Evolutionary conservation across 768 basidiomycete genomes (phyloP).

Genomic region (Rhizopogon roseolus): DNA sequence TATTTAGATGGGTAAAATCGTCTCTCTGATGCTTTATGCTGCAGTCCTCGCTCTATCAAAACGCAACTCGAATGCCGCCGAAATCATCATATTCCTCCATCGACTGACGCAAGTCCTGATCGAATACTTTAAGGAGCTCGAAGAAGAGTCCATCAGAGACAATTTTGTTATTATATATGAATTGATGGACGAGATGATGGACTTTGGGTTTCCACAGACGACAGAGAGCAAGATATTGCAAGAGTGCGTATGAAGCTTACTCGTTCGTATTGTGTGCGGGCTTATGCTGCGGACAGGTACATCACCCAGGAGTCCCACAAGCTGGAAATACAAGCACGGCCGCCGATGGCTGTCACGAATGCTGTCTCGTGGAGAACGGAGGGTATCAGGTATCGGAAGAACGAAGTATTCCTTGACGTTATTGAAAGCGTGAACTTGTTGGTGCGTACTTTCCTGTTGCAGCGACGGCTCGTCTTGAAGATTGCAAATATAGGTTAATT

Average conservation of each 20-base stretch:
- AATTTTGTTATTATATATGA: constrained; percentile 99
- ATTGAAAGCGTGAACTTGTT: constrained; percentile 96
- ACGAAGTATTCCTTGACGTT: constrained; percentile 98
- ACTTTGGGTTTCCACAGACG: constrained; percentile 98
- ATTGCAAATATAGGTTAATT: constrained; percentile 67
- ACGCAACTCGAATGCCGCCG: constrained; percentile 92
- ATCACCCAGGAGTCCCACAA: constrained; percentile 99
- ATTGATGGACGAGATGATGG: constrained; percentile 99
- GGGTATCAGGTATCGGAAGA: constrained; percentile 95
- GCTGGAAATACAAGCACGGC: constrained; percentile 86
- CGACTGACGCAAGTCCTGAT: constrained; percentile 87
- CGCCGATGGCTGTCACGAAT: constrained; percentile 96
- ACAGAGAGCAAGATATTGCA: constrained; percentile 99
- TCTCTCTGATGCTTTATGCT: background rate
- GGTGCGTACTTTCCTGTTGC: constrained; percentile 40
- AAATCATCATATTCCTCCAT: constrained; percentile 95
- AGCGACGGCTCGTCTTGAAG: background rate
- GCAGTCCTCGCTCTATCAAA: constrained; percentile 93
- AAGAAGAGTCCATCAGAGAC: constrained; percentile 98
- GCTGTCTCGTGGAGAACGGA: constrained; percentile 99
- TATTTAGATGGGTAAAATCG: background rate
- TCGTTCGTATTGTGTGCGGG: background rate
- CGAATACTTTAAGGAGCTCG: constrained; percentile 99
- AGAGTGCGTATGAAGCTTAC: constrained; percentile 45
- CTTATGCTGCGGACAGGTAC: constrained; percentile 47